These are phyloP conservation scores for Neurospora hispaniola DNA, from an alignment of 495 filamentous ascomycete species.

Conservation along the genomic window DNA sequence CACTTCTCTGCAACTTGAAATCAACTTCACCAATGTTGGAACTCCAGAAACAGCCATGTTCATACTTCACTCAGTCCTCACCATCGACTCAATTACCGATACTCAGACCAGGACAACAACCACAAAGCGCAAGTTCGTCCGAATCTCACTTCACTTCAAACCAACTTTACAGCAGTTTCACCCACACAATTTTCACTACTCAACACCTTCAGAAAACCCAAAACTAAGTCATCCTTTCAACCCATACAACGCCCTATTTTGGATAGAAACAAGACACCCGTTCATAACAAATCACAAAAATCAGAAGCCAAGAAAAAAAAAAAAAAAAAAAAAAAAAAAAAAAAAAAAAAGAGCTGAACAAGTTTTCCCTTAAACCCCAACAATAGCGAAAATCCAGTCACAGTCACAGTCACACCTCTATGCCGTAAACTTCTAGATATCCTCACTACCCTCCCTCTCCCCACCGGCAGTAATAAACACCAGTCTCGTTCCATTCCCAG, in stretches of 20 bases:
- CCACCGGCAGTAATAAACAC: conserved; percentile 53
- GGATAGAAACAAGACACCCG: background rate
- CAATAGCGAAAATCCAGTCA: background rate
- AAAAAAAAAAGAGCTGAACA: background rate
- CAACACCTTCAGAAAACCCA: background rate
- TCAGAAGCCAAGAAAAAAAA: background rate
- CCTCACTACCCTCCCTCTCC: conserved; percentile 23
- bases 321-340: background rate
- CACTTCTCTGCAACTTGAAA: too few species aligned
- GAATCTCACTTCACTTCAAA: background rate
- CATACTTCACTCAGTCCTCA: too few species aligned
- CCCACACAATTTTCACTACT: background rate
- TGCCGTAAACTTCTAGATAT: conserved; percentile 8
- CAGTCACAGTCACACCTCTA: background rate
- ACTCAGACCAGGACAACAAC: too few species aligned
- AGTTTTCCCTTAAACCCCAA: background rate
- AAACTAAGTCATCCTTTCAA: background rate
- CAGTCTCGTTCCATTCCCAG: conserved; percentile 71
- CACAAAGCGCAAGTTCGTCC: background rate
- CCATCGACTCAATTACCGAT: too few species aligned
- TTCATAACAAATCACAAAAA: background rate
- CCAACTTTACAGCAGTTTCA: background rate
- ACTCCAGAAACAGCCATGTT: too few species aligned
- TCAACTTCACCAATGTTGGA: too few species aligned
- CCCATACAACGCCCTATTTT: background rate